phyloP scores from a whole-genome alignment of 2,329 filamentous ascomycete genomes.

The Plenodomus biglobosus region DNA sequence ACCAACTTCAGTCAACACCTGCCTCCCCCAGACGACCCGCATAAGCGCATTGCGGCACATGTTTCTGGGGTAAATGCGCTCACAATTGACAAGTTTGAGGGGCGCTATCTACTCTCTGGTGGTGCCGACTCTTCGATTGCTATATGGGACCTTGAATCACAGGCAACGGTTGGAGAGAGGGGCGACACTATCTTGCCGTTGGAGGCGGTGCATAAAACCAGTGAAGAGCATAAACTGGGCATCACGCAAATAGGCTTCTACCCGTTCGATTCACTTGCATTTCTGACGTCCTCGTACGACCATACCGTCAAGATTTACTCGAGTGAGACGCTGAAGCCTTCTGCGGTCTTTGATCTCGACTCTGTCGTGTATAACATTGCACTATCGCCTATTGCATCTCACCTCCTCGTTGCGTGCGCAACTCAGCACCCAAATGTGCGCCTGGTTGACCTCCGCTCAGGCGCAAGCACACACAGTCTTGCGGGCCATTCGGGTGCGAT shows the following conservation, averaged over 20 bases:
- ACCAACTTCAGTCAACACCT: conserved; percentile 70
- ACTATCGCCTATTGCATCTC: conserved; percentile 69
- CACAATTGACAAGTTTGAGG: conserved; percentile 79
- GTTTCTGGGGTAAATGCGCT: conserved; percentile 76
- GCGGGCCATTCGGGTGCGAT: conserved; percentile 57
- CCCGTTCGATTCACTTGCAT: conserved; percentile 73
- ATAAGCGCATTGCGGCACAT: conserved; percentile 62
- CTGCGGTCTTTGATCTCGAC: conserved; percentile 68
- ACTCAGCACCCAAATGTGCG: conserved; percentile 83
- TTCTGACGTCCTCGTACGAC: conserved; percentile 77
- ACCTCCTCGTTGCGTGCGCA: conserved; percentile 82
- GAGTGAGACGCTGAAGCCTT: conserved; percentile 61
- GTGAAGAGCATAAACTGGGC: conserved; percentile 63
- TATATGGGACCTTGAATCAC: conserved; percentile 77
- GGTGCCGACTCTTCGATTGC: conserved; percentile 82
- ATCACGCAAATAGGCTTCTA: conserved; percentile 78
- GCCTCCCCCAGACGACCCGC: conserved; percentile 38
- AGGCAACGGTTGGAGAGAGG: conserved; percentile 15
- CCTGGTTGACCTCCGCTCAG: conserved; percentile 82
- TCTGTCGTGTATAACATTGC: conserved; percentile 75
- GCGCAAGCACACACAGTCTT: conserved; percentile 61
- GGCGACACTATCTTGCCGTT: conserved; percentile 30
- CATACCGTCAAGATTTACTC: conserved; percentile 75
- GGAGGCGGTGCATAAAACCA: conserved; percentile 29
- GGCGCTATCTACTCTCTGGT: conserved; percentile 76